Conservation (phyloP, 2,329 filamentous ascomycete genomes). For the Microdochium trichocladiopsis region DNA sequence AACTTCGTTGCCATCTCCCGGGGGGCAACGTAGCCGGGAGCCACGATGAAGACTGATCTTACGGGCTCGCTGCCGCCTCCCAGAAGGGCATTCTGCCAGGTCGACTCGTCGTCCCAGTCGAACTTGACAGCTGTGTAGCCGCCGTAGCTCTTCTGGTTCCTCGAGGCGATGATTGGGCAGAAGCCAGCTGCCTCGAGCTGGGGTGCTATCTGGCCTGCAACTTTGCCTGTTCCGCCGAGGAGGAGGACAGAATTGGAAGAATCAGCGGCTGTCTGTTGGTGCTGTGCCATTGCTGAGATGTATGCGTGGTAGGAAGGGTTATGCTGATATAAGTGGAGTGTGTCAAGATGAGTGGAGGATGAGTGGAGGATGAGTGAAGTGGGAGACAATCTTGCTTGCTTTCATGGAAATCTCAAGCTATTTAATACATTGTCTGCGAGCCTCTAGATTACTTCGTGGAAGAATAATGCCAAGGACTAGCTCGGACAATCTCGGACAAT, state of each 20-base stretch:
- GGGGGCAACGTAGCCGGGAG: constrained; percentile 23
- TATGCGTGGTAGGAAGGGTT: no score
- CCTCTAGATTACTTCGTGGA: no score
- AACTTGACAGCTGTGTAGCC: constrained; percentile 24
- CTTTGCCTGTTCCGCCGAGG: constrained; percentile 36
- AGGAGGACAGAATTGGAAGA: constrained; percentile 25
- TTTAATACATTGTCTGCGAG: no score
- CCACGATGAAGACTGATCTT: constrained; percentile 31
- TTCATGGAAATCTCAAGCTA: no score
- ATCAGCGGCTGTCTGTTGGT: not conserved
- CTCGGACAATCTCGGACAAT: no score
- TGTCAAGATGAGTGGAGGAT: no score
- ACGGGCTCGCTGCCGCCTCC: constrained; percentile 13
- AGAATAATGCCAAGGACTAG: no score
- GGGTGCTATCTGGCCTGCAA: constrained; percentile 28
- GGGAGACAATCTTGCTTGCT: no score
- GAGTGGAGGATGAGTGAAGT: no score
- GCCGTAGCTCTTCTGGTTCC: constrained; percentile 5
- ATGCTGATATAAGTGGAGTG: no score
- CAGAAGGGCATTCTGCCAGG: constrained; percentile 26
- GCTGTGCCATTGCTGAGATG: not conserved
- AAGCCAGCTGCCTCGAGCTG: constrained; percentile 21
- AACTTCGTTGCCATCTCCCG: constrained; percentile 28
- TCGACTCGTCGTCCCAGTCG: constrained; percentile 35
- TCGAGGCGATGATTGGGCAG: constrained; percentile 28